Evolutionary conservation across 805 yeast genomes (phyloP).

Genomic region (Starmerella sirachaensis): DNA sequence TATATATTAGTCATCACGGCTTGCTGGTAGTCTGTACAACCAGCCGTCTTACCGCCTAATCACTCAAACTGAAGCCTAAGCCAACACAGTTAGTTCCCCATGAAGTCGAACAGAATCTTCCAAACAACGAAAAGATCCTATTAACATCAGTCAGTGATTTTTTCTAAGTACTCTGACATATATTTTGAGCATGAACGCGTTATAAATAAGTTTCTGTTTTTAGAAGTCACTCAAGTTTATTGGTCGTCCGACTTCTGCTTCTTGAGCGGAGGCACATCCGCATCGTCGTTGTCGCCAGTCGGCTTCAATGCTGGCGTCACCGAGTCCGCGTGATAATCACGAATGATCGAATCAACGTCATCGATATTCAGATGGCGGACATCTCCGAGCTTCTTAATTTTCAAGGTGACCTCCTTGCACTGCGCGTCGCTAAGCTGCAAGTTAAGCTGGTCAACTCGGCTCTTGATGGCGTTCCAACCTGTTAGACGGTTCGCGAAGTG

Average conservation of each 20-base stretch:
- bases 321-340: conserved; percentile 72
- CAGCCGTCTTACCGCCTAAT: no score
- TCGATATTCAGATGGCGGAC: conserved; percentile 88
- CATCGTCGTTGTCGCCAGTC: conserved; percentile 16
- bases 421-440: conserved; percentile 81
- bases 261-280: conserved; percentile 25
- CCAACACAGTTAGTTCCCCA: no score
- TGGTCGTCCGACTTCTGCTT: conserved; percentile 24
- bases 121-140: no score
- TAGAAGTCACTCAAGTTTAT: conserved; percentile 8
- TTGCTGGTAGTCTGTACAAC: no score
- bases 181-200: no score
- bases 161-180: no score
- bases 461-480: conserved; percentile 98
- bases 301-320: conserved; percentile 22
- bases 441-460: conserved; percentile 94
- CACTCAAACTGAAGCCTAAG: no score
- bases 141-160: no score
- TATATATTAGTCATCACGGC: no score
- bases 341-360: conserved; percentile 93
- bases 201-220: conserved; percentile 6
- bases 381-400: conserved; percentile 90
- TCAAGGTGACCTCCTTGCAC: conserved; percentile 85
- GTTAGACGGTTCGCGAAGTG: conserved; percentile 97
- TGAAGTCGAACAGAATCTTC: no score